Evolutionary conservation across 2,329 filamentous ascomycete genomes (phyloP), one percentile per base, ranked within the genome.

Genomic region (Colletotrichum coccodes): DNA sequence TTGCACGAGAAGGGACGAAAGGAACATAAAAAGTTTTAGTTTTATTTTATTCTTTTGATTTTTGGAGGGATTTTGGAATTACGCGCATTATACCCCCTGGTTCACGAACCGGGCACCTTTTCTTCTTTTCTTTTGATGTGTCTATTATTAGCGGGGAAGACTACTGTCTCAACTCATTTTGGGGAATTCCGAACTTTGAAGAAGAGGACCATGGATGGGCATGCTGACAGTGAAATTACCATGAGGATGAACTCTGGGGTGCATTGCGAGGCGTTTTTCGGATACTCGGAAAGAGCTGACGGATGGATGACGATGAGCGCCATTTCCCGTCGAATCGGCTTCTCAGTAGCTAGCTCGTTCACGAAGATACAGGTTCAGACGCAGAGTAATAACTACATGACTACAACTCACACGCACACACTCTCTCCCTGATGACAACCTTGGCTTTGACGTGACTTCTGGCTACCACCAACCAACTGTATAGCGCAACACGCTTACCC

Each of bases 1-100:
- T 28, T 36, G 36, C 8, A 16, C 47, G 30, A 60, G 11, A 34
- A 52, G 12, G 12, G 52, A 28, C 5, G 47, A 40, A 60, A 46
- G 53, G 30, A 53, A 44, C 58, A 70, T n/a, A 42, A 64, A 63
- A 68, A 56, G 46, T 68, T 68, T 44, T 68, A 53, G 30, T 30
- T 42, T 49, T 50, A 3, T 32, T 16, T 36, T 28, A 6, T 7
- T 30, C n/a, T 30, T 52, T 40, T 42, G 4, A 3, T 57, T 49
- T 21, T 21, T 18, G n/a, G n/a, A n/a, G n/a, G n/a, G n/a, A n/a
- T 26, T 47, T 28, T 21, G 46, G 14, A 32, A 54, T 46, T 12
- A 54, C 54, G 63, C 54, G 60, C 68, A 70, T 64, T 70, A 70
- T 70, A 70, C 68, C 68, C 68, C 53, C 21, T 56, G 65, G 65